Base-by-base conservation (phyloP, 805 yeast species). In the Metschnikowia shivogae region DNA sequence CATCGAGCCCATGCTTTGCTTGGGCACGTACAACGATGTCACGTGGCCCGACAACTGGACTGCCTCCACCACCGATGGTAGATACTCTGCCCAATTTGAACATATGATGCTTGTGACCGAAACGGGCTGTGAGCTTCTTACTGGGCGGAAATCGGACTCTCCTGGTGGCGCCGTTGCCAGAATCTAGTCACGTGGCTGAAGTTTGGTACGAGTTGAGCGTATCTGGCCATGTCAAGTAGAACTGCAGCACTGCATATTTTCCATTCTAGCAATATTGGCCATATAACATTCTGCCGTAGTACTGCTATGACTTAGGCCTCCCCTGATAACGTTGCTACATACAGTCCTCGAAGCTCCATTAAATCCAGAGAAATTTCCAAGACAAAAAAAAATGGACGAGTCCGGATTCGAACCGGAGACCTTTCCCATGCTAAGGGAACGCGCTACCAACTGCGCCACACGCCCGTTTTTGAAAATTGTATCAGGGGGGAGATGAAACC, bases 21-120 rank as follows among this genome's bases (percentile, higher is more conserved):
- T 82, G 53, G 99, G 99, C 7, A 70, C 84, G 0, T 84, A 79
- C 70, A 79, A 79, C 59, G 98, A 90, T 65, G 67, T 77, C 47
- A 73, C 82, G 45, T 93, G 99, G 99, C 99, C 99, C 3, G 99
- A 93, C 65, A 86, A 88, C 65, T 93, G 99, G 99, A 93, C 99
- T 5, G 80, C 95, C 1, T 79, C 80, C 13, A 93, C 99, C 13
- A 82, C 81, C 34, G 99, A 93, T 62, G 99, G 99, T 44, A 80
- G 80, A 59, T 72, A 78, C 48, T 83, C 92, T 57, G 98, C 99
- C 0, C 99, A 93, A 66, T 93, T 93, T 58, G 96, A 93, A 67
- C 97, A 93, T 63, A 92, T 95, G 61, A 59, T 93, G 60, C 67
- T 93, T 47, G 93, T 93, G 33, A 93, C 99, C 6, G 98, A 90